Percentiles rank a stretch among this genome's conserved stretches.
Evolutionary conservation across 805 yeast species (phyloP).

Genomic region (Allodekkera sacchari): DNA sequence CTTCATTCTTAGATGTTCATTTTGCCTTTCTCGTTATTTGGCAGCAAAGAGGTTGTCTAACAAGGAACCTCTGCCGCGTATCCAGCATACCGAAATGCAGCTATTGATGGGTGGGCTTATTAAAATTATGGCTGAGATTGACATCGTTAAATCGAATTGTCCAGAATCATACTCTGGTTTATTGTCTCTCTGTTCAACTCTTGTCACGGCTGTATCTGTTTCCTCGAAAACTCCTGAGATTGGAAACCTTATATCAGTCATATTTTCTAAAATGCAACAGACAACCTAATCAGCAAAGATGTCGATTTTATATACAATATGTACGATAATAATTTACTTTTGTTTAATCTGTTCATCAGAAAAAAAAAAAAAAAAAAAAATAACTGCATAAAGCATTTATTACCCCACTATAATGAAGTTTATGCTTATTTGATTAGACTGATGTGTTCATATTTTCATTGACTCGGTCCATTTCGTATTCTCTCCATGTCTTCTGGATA

Average conservation of each 20-base stretch:
- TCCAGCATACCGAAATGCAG: constrained; percentile 58
- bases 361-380: background rate
- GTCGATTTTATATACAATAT: too few species aligned
- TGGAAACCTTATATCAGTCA: too few species aligned
- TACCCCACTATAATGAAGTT: too few species aligned
- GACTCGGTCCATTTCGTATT: constrained; percentile 64
- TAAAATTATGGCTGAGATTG: background rate
- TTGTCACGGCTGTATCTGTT: background rate
- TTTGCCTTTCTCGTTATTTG: constrained; percentile 54
- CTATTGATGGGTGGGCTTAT: constrained; percentile 36
- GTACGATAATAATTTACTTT: too few species aligned
- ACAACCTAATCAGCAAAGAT: too few species aligned
- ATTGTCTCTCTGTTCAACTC: background rate
- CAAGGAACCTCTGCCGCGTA: constrained; percentile 54
- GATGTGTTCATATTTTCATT: constrained; percentile 7
- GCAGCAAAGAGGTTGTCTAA: constrained; percentile 55
- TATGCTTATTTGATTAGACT: background rate
- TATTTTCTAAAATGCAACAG: too few species aligned
- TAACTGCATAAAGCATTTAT: too few species aligned
- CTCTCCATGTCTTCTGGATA: constrained; percentile 91
- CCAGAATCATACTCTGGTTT: background rate
- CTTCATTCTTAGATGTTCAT: constrained; percentile 48
- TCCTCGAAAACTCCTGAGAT: background rate
- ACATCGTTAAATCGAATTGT: background rate
- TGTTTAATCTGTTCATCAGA: background rate